Base-by-base conservation (phyloP, 768 basidiomycete species). In the Leccinum subtestaceum region DNA sequence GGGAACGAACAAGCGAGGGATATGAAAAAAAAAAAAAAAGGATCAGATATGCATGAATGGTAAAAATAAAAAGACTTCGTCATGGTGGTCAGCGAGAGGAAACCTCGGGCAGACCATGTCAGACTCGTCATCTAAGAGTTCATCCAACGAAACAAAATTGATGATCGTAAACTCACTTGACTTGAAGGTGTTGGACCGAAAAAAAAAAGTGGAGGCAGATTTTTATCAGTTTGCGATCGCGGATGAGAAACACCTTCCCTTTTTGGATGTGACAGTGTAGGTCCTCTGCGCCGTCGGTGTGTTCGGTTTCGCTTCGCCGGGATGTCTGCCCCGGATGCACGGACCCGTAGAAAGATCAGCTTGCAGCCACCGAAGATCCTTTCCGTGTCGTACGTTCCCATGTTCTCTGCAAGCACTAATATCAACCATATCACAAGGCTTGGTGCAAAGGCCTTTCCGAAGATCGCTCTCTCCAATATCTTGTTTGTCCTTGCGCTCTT, bases 1-100 rank as follows among this genome's bases (percentile, higher is more conserved):
- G 65, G 57, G 56, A 54, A 54, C 17, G 19, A 17, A 0, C 23
- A 9, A 15, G 15, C 13, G 57, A 34, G 61, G 49, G 49, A 57
- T 25, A 47, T 2, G 48, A 54, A 52, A 13, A 47, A 23, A 23
- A 54, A 52, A 13, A 47, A 23, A 23, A 23, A 5, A 32, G 11
- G 67, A 75, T 93, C 92, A 93, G 92, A 77, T 79, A 87, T 79
- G 91, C 92, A 93, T 94, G 92, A 94, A 94, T 93, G 91, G 91
- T 89, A 89, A 77, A 68, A 60, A 74, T 76, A 74, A 70, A 75
- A 73, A 60, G 78, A 77, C 66, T 92, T 43, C 90, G 83, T 91
- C 91, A 88, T 69, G 61, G 78, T 64, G 59, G 48, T 75, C 72
- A 59, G 65, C 64, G 74, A 72, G 80, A 81, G 84, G 85, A 84